Percentiles rank a stretch among this genome's conserved stretches.
phyloP scores from a whole-genome alignment of 176 grass and related monocot species.

The Phoenix roebelenii region DNA sequence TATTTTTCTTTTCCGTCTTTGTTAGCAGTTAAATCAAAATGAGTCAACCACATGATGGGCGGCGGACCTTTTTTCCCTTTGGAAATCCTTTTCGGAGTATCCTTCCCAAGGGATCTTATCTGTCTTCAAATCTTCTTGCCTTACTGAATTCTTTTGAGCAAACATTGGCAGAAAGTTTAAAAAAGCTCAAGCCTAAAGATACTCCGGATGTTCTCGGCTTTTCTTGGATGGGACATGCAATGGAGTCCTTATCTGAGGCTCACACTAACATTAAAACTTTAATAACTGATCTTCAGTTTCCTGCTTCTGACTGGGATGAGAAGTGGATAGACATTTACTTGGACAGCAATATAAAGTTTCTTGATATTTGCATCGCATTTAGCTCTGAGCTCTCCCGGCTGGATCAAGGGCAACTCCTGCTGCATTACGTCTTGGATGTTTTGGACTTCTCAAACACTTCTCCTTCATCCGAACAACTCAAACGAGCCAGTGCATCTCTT shows the following conservation, averaged over 20 bases:
- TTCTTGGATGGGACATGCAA: constrained; percentile 50
- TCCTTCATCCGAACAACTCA: constrained; percentile 41
- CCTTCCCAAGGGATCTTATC: constrained; percentile 26
- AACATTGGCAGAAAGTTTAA: constrained; percentile 36
- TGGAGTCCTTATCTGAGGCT: constrained; percentile 40
- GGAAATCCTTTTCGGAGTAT: constrained; percentile 54
- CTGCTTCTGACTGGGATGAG: constrained; percentile 78
- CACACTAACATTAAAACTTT: constrained; percentile 45
- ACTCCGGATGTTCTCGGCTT: constrained; percentile 43
- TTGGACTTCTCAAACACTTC: constrained; percentile 15
- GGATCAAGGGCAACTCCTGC: constrained; percentile 64
- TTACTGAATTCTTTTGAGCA: constrained; percentile 45
- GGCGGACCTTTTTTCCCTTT: constrained; percentile 34
- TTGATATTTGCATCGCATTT: constrained; percentile 64
- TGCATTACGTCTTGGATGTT: constrained; percentile 56
- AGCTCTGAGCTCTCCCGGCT: constrained; percentile 66
- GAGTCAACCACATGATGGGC: constrained; percentile 45
- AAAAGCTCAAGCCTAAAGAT: constrained; percentile 46
- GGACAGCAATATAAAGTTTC: constrained; percentile 65
- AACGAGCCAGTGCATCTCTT: constrained; percentile 31
- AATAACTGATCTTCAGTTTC: constrained; percentile 63
- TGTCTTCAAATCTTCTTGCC: constrained; percentile 39
- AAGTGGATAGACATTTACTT: constrained; percentile 88
- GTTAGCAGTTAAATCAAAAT: constrained; percentile 33
- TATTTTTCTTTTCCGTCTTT: not conserved